These are phyloP conservation scores for Croton laevigatus DNA, from an alignment of 441 rosid genomes.

Conservation along the genomic window DNA sequence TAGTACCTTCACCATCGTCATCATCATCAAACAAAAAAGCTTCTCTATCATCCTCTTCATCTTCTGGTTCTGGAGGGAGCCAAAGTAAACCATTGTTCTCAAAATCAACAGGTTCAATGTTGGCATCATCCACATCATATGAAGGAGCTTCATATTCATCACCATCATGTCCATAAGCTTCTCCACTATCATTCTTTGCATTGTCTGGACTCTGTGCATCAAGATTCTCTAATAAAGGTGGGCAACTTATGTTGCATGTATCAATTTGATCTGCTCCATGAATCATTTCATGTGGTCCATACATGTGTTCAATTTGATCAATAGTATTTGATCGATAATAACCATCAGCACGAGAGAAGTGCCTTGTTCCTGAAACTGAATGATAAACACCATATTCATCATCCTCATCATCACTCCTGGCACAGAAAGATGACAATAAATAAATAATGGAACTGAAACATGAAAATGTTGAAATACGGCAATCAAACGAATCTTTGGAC, in stretches of 20 bases:
- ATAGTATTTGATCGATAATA: slow-evolving; percentile 47
- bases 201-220: slow-evolving; percentile 46
- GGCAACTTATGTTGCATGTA: slow-evolving; percentile 44
- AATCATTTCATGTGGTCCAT: slow-evolving; percentile 41
- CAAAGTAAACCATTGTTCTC: slow-evolving; percentile 82
- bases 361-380: slow-evolving; percentile 51
- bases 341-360: slow-evolving; percentile 43
- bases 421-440: slow-evolving; percentile 22
- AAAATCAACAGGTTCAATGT: slow-evolving; percentile 72
- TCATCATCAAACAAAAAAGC: slow-evolving; percentile 55
- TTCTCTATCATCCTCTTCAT: slow-evolving; percentile 87
- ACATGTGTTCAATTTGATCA: slow-evolving; percentile 46
- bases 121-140: slow-evolving; percentile 41
- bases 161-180: slow-evolving; percentile 44
- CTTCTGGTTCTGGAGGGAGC: slow-evolving; percentile 97
- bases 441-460: slow-evolving; percentile 13
- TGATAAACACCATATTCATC: slow-evolving; percentile 52
- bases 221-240: slow-evolving; percentile 40
- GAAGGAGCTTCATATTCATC: slow-evolving; percentile 55
- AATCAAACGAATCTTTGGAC: slow-evolving; percentile 3
- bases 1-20: slow-evolving; percentile 49
- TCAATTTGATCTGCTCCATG: slow-evolving; percentile 42
- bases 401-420: slow-evolving; percentile 78
- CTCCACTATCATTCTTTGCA: slow-evolving; percentile 42
- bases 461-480: not conserved